A percentile compares a stretch with the other conserved stretches of the same genome.
Conservation (phyloP, 2,329 filamentous ascomycete genomes). For the Aspergillus tanneri region DNA sequence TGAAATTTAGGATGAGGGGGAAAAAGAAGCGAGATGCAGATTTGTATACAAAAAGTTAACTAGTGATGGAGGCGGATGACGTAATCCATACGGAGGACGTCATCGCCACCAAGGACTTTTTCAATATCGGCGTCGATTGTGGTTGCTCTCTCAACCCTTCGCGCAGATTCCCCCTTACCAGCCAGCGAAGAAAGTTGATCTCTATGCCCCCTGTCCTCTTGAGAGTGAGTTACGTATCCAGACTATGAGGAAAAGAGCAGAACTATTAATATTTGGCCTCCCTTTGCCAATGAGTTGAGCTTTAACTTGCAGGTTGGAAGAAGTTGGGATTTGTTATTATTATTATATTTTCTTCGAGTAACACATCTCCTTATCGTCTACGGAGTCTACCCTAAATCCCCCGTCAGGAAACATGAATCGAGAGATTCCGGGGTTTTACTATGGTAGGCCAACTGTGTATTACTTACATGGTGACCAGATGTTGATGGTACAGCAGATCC, state of each 20-base stretch:
- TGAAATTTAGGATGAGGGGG: background rate
- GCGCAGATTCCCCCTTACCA: background rate
- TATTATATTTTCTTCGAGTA: background rate
- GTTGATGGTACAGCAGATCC: constrained; percentile 30
- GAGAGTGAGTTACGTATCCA: no score
- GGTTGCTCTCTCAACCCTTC: background rate
- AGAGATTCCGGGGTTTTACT: constrained; percentile 37
- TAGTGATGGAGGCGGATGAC: background rate
- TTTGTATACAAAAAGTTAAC: no score
- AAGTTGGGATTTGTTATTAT: no score
- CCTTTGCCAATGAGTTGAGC: no score
- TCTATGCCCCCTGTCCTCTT: no score
- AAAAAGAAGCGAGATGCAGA: background rate
- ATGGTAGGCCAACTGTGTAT: constrained; percentile 24
- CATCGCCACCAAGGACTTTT: background rate
- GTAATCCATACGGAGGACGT: background rate
- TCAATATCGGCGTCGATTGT: background rate
- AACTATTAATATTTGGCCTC: background rate
- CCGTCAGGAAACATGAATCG: constrained; percentile 24
- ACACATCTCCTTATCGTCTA: background rate
- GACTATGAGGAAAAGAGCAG: no score
- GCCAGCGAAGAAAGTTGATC: background rate
- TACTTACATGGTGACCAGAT: background rate
- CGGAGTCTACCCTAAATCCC: background rate
- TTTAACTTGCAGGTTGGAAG: no score